Evolutionary conservation across 1,139 yeast species (phyloP), one percentile per base, ranked within the genome.

Genomic region (Wickerhamomyces sp.): DNA sequence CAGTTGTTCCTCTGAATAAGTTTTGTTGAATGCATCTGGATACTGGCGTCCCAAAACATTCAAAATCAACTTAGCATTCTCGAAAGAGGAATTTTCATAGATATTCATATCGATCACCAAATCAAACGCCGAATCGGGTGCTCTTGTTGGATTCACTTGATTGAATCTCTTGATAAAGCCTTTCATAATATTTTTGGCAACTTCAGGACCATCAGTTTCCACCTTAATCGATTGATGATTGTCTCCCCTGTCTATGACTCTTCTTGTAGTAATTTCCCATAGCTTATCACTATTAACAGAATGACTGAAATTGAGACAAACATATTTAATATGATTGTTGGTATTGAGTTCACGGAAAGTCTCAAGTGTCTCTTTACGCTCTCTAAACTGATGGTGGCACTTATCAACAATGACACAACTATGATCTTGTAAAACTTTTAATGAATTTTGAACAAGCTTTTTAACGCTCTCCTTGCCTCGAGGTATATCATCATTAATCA

Each of bases 151-250:
- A 42, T 73, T 61, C 1, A 87, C 70, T 0, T 79, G 75, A 56
- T 87, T 85, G 54, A 80, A 88, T 41, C 95, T 64, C 3, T 67
- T 66, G 31, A 87, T 67, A 51, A 90, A 90, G 0, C 92, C 90
- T 33, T 67, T 64, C 85, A 90, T 78, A 25, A 92, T 80, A 13
- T 70, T 74, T 17, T 68, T 59, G 0, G 85, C 80, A 35, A 72
- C 66, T 12, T 61, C 59, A 2, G 61, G 60, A 7, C 74, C 74
- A 45, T 77, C 73, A 1, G 69, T 56, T 0, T 60, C 59, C 4
- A 70, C 72, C 49, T 81, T 81, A 36, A 94, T 85, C 0, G 94
- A 77, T 59, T 89, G 97, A 57, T 94, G 99, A 50, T 87, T 84
- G 56, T 88, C 94, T 1, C 97, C 97, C 50, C 99, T 71, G 1